phyloP scores from a whole-genome alignment of 495 filamentous ascomycete genomes.

The Cryomyces antarcticus region DNA sequence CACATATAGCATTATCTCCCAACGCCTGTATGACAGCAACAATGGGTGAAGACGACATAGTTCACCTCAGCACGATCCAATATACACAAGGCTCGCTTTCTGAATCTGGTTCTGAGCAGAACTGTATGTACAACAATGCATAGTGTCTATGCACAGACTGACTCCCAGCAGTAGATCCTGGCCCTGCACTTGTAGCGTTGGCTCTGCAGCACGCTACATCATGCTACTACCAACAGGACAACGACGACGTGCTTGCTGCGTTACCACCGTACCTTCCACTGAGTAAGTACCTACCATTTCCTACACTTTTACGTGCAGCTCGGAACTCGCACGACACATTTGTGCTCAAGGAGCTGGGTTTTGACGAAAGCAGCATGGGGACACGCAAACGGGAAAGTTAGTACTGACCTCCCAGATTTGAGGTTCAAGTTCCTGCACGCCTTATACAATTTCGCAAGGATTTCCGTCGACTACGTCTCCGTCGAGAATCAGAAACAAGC shows the following conservation, averaged over 20 bases:
- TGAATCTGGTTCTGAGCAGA: background rate
- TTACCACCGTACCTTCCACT: background rate
- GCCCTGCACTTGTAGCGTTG: slow-evolving; percentile 31
- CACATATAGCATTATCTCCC: slow-evolving; percentile 42
- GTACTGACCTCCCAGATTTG: background rate
- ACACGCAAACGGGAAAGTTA: background rate
- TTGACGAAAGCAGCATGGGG: no score
- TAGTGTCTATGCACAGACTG: background rate
- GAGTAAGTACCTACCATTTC: no score
- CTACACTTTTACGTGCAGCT: no score
- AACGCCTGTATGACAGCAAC: slow-evolving; percentile 46
- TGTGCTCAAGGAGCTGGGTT: no score
- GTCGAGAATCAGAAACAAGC: slow-evolving; percentile 27
- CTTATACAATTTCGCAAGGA: slow-evolving; percentile 21
- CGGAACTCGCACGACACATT: no score
- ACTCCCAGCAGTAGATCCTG: background rate
- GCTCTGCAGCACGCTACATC: slow-evolving; percentile 38
- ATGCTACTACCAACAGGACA: slow-evolving; percentile 33
- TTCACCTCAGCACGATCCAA: slow-evolving; percentile 42
- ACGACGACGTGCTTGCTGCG: slow-evolving; percentile 52
- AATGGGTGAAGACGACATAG: slow-evolving; percentile 41
- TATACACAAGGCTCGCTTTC: slow-evolving; percentile 16
- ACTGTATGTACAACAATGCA: background rate
- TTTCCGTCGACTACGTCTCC: slow-evolving; percentile 20
- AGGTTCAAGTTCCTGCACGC: slow-evolving; percentile 14